These are phyloP conservation scores for Blastocystis sp. DNA, from an alignment of 352 stramenopile genomes.

Conservation along the genomic window DNA sequence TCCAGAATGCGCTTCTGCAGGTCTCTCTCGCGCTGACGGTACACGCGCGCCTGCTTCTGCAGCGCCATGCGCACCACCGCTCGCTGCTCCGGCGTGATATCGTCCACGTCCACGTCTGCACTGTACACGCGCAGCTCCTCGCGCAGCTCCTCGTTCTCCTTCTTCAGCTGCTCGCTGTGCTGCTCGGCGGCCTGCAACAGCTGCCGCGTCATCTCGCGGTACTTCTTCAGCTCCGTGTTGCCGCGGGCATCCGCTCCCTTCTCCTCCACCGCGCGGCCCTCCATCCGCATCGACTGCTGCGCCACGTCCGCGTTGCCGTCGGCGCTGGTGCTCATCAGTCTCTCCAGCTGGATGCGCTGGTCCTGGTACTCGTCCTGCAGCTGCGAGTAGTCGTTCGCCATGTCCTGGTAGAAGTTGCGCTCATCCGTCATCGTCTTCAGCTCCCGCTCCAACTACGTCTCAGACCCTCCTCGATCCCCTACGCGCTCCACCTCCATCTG, in stretches of 20 bases:
- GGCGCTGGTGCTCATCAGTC: not conserved
- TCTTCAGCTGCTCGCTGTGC: not conserved
- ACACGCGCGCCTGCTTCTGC: conserved; percentile 37
- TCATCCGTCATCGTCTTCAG: not conserved
- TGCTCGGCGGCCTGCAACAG: not conserved
- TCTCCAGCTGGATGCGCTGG: not conserved
- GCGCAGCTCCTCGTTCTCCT: conserved; percentile 30
- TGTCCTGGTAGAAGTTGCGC: not conserved
- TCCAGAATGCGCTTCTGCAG: conserved; percentile 43
- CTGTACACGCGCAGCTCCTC: not conserved
- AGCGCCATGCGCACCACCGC: conserved; percentile 2
- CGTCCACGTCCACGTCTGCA: not conserved
- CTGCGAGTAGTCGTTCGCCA: not conserved
- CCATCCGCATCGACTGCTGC: not conserved
- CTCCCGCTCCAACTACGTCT: conserved; percentile 19
- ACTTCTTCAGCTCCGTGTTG: not conserved
- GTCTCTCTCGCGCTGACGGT: conserved; percentile 30
- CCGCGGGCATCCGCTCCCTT: not conserved
- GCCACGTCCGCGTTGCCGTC: not conserved
- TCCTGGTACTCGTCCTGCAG: conserved; percentile 1
- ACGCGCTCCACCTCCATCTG: not conserved
- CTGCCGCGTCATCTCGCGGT: not conserved
- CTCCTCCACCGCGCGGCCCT: not conserved
- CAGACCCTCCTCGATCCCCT: not conserved
- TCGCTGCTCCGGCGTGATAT: not conserved